Conservation (phyloP, 164 flowering plant genomes). For the Buxus sempervirens region DNA sequence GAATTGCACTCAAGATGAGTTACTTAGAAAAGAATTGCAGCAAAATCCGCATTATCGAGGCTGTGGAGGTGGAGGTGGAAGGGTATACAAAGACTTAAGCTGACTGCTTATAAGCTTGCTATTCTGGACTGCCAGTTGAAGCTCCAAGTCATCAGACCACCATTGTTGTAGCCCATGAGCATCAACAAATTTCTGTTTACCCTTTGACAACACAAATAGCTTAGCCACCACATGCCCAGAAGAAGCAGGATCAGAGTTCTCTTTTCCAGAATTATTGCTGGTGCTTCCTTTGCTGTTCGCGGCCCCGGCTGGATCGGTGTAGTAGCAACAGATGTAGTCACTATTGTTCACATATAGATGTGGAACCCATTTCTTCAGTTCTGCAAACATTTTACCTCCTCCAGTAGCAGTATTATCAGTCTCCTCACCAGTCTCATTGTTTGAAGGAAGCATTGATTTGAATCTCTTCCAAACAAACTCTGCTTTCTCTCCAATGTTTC, state of each 20-base stretch:
- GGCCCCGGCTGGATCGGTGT: constrained; percentile 41
- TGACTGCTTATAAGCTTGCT: constrained; percentile 82
- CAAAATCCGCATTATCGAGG: too few species aligned
- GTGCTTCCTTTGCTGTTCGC: constrained; percentile 13
- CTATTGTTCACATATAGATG: constrained; percentile 83
- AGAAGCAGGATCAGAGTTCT: constrained; percentile 31
- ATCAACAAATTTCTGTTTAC: constrained; percentile 84
- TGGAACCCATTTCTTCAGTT: constrained; percentile 59
- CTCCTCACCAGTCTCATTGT: constrained; percentile 29
- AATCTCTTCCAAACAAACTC: constrained; percentile 63
- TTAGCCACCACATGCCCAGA: constrained; percentile 51
- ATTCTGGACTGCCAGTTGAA: constrained; percentile 57
- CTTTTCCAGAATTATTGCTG: constrained; percentile 28
- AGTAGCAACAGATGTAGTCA: constrained; percentile 88
- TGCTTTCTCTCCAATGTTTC: constrained; percentile 53
- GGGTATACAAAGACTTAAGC: constrained; percentile 66
- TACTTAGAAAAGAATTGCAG: too few species aligned
- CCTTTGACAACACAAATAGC: constrained; percentile 80
- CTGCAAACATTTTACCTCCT: constrained; percentile 8
- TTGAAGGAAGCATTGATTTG: constrained; percentile 62
- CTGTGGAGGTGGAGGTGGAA: constrained; percentile 29
- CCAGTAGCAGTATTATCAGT: constrained; percentile 8
- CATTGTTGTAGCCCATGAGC: constrained; percentile 95
- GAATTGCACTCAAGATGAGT: too few species aligned
- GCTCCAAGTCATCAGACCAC: constrained; percentile 93